Evolutionary conservation across 495 filamentous ascomycete species (phyloP).

Genomic region (Penicillium egyptiacum): DNA sequence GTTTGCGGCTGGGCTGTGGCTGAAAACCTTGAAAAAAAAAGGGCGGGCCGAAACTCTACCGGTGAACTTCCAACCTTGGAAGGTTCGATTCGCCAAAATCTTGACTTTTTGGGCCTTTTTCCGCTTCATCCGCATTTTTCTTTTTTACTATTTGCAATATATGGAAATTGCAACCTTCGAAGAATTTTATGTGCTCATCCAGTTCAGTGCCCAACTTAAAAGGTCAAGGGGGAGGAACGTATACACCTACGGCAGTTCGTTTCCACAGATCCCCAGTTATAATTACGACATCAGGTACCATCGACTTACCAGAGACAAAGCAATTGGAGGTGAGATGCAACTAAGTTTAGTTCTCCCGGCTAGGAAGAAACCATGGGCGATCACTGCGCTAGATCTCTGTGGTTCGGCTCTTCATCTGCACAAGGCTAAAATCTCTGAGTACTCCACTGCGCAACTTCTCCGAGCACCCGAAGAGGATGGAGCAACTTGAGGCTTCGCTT

Average conservation of each 20-base stretch:
- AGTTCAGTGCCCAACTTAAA: too few species aligned
- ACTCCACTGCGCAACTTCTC: slow-evolving; percentile 1
- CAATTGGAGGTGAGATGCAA: not conserved
- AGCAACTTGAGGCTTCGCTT: not conserved
- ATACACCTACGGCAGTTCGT: not conserved
- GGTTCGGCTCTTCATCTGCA: not conserved
- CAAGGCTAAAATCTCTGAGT: not conserved
- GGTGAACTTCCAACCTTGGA: too few species aligned
- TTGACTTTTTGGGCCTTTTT: too few species aligned
- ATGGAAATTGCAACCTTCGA: too few species aligned
- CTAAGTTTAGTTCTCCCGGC: not conserved
- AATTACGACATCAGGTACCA: not conserved
- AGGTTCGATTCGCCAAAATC: too few species aligned
- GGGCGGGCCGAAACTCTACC: too few species aligned
- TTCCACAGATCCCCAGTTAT: not conserved
- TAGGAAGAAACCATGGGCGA: slow-evolving; percentile 2
- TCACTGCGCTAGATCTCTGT: not conserved
- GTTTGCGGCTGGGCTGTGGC: too few species aligned
- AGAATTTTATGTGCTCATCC: too few species aligned
- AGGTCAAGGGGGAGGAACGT: too few species aligned
- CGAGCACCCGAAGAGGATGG: not conserved
- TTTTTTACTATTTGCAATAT: too few species aligned
- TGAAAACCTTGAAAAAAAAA: too few species aligned
- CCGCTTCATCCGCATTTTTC: too few species aligned
- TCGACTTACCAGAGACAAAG: slow-evolving; percentile 1